A percentile compares a stretch with the other conserved stretches of the same genome.
Evolutionary conservation across 768 basidiomycete species (phyloP).

Genomic region (Wakefieldia striispora): DNA sequence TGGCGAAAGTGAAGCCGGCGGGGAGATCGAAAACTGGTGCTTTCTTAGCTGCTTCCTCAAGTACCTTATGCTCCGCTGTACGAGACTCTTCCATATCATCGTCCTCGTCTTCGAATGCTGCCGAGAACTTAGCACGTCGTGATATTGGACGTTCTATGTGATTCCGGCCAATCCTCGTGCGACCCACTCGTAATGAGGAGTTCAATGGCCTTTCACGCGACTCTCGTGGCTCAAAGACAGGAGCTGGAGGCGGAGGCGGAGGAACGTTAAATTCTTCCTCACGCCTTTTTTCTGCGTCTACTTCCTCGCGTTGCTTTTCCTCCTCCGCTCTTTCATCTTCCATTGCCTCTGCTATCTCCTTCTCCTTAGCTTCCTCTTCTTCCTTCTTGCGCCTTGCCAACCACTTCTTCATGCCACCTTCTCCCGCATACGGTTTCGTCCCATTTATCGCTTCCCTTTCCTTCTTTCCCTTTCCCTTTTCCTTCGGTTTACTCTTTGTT

Average conservation of each 20-base stretch:
- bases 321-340: constrained; percentile 34
- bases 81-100: constrained; percentile 42
- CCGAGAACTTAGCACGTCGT: constrained; percentile 61
- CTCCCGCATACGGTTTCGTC: constrained; percentile 76
- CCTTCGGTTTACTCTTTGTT: constrained; percentile 37
- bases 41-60: constrained; percentile 56
- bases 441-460: constrained; percentile 41
- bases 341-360: constrained; percentile 34
- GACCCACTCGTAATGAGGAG: constrained; percentile 68
- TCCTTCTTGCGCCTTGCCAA: constrained; percentile 61
- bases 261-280: constrained; percentile 19
- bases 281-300: constrained; percentile 15
- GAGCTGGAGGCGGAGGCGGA: constrained; percentile 14
- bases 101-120: constrained; percentile 52
- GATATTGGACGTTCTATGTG: constrained; percentile 58
- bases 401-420: constrained; percentile 76
- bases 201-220: constrained; percentile 17
- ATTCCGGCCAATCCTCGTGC: constrained; percentile 52
- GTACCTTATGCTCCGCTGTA: constrained; percentile 41
- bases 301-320: constrained; percentile 20
- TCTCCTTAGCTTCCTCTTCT: constrained; percentile 45
- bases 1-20: constrained; percentile 64
- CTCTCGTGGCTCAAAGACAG: constrained; percentile 19
- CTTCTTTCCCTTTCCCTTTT: constrained; percentile 35
- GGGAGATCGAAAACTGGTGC: constrained; percentile 60